Base-by-base conservation (phyloP, 371 early-diverging fungal species). In the Nematocida displodere region DNA sequence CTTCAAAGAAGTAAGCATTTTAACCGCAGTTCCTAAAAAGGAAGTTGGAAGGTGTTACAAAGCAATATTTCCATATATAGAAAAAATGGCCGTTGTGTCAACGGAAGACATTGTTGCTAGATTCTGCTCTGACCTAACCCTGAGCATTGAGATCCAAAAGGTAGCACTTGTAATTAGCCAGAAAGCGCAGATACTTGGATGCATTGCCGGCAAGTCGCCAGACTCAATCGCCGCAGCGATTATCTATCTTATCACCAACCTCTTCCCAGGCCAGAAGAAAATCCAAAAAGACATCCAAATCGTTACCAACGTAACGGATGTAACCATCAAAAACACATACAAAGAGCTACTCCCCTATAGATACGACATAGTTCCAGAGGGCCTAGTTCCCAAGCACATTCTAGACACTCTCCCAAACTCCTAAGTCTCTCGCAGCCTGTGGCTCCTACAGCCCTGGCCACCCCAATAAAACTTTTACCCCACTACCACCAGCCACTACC, bases 1-100 rank as follows among this genome's bases (percentile, higher is more conserved):
- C 0, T 96, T 95, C 83, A 91, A 93, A 79, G 99, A 98, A 84
- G 91, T 98, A 53, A 90, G 90, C 59, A 89, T 91, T 0, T 80
- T 94, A 75, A 94, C 95, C 0, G 88, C 89, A 47, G 95, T 98
- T 1, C 83, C 80, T 33, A 84, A 83, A 61, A 81, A 75, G 44
- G 85, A 85, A 52, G 81, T 85, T 48, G 82, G 84, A 29, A 50
- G 78, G 40, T 75, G 82, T 54, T 85, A 79, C 78, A 85, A 85
- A 62, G 39, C 82, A 8, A 85, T 85, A 24, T 76, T 64, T 53
- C 81, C 81, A 33, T 79, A 83, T 40, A 53, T 85, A 26, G 85
- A 83, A 4, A 81, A 80, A 34, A 54, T 80, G 34, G 78, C 58
- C 20, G 61, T 66, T 2, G 77, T 83, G 37, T 71, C 82, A 20